Percentiles rank a stretch among this genome's conserved stretches.
These are phyloP conservation scores for Lantana camara DNA, from an alignment of 257 asterid genomes.

Conservation along the genomic window DNA sequence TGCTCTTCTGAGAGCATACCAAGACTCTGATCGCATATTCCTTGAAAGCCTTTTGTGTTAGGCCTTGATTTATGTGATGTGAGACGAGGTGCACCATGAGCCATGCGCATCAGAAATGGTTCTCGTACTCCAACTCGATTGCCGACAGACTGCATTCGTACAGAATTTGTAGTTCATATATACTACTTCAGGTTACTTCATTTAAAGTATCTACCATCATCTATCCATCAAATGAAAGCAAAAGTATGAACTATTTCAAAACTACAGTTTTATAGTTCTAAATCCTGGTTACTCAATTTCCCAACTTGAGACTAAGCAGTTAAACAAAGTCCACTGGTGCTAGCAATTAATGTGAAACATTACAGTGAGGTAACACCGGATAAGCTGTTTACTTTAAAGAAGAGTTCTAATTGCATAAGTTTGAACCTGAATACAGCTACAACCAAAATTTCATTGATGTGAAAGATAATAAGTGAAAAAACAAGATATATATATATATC, in stretches of 20 bases:
- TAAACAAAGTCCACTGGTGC: conserved; percentile 2
- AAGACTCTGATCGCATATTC: conserved; percentile 42
- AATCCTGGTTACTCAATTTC: conserved; percentile 3
- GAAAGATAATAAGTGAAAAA: conserved; percentile 14
- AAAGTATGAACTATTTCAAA: conserved; percentile 1
- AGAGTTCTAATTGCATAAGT: conserved; percentile 5
- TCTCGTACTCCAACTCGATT: conserved; percentile 93
- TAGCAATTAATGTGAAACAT: conserved; percentile 9
- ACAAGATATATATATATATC: conserved; percentile 18
- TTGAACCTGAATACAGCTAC: conserved; percentile 16
- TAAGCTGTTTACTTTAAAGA: neutral
- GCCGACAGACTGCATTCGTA: conserved; percentile 85
- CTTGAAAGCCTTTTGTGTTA: conserved; percentile 53
- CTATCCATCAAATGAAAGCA: conserved; percentile 24
- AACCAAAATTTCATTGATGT: neutral
- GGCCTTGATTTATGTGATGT: conserved; percentile 51
- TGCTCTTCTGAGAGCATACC: conserved; percentile 73
- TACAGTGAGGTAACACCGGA: neutral
- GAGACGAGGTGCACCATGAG: conserved; percentile 89
- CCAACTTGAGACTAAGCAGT: conserved; percentile 13
- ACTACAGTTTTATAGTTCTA: conserved; percentile 13
- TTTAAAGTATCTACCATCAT: neutral
- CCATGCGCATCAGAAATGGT: conserved; percentile 97
- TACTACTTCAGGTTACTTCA: conserved; percentile 21
- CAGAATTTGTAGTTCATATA: conserved; percentile 24